Conservation (phyloP, 164 flowering plant species). For the Vitis rupestris region DNA sequence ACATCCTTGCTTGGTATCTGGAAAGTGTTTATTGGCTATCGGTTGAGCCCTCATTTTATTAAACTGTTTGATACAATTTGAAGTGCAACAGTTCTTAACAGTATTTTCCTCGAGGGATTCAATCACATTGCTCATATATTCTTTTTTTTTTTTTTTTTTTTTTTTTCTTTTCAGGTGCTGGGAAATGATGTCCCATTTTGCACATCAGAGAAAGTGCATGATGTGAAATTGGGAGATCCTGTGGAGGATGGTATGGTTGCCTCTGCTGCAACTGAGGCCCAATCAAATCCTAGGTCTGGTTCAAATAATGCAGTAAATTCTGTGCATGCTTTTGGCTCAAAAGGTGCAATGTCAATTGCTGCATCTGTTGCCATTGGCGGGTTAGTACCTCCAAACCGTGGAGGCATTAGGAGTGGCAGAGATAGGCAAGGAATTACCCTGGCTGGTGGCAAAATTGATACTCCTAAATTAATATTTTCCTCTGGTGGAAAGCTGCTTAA, state of each 20-base stretch:
- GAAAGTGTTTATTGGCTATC: no score
- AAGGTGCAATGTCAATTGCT: constrained; percentile 93
- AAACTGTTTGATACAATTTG: no score
- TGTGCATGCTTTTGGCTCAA: constrained; percentile 65
- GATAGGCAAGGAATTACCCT: constrained; percentile 74
- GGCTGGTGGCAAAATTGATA: constrained; percentile 52
- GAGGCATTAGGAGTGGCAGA: constrained; percentile 77
- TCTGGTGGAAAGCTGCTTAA: constrained; percentile 88
- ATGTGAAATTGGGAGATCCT: constrained; percentile 87
- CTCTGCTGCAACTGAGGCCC: constrained; percentile 56
- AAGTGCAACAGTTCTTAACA: no score
- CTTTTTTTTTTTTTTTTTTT: neutral
- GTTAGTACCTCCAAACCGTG: constrained; percentile 68
- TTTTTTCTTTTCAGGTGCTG: constrained; percentile 49
- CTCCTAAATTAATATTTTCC: constrained; percentile 74
- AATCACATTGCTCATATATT: no score
- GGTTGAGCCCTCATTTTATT: no score
- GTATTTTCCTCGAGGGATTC: no score
- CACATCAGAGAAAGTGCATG: constrained; percentile 84
- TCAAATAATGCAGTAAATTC: constrained; percentile 59
- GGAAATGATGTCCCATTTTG: constrained; percentile 78
- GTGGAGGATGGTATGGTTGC: constrained; percentile 56
- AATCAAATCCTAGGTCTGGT: constrained; percentile 59
- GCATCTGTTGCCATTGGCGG: constrained; percentile 97
- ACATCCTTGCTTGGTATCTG: no score